Base-by-base conservation (phyloP, 2,329 filamentous ascomycete species). In the Aspergillus niger region DNA sequence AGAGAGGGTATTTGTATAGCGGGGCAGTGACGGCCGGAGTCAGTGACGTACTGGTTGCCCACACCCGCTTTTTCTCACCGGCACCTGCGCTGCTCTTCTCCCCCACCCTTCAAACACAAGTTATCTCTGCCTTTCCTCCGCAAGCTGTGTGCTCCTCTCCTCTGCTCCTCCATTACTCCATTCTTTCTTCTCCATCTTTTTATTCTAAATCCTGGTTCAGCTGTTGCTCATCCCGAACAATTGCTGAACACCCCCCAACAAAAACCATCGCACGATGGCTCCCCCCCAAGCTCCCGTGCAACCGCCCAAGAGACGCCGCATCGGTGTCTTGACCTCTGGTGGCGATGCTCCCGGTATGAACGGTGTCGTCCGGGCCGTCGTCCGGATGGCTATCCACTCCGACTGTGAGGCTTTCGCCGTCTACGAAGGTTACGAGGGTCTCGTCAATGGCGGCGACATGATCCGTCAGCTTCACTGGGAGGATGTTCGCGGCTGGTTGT, bases 281-380 rank as follows among this genome's bases (percentile, higher is more conserved):
- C 39, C 65, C 44, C 51, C 63, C 52, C 55, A 67, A 51, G 43
- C 58, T 36, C 61, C 65, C 58, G 58, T 63, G 30, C 62, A 64
- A 17, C 66, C 69, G 22, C 55, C 64, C 66, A 82, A 81, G 74
- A 85, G 83, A 75, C 85, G 86, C 72, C 82, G 85, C 65, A 94
- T 97, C 75, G 93, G 89, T 67, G 88, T 97, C 76, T 92, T 97
- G 89, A 97, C 93, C 72, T 96, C 91, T 68, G 93, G 93, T 73
- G 93, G 93, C 72, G 93, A 97, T 83, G 91, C 92, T 67, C 93
- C 92, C 2, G 93, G 93, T 75, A 97, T 97, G 93, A 96, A 95
- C 78, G 92, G 88, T 63, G 91, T 91, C 38, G 92, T 97, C 39
- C 87, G 93, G 63, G 92, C 93, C 53, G 91, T 97, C 28, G 91